Conservation (phyloP, 1,284 basidiomycete species). For the Takashimella koratensis region DNA sequence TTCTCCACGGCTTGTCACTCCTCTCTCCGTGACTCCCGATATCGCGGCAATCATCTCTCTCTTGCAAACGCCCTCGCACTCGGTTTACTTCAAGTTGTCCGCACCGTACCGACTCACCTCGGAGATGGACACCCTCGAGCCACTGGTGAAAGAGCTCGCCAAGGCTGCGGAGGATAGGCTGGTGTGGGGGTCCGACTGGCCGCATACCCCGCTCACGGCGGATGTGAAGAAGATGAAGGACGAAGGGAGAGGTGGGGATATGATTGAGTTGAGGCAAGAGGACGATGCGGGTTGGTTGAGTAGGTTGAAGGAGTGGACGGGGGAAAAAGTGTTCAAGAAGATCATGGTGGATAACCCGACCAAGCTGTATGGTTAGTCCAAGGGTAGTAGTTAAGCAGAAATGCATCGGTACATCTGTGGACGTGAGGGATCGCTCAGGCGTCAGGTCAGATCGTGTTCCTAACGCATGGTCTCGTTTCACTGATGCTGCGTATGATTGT, state of each 20-base stretch:
- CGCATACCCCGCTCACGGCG: slow-evolving; percentile 1
- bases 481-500: too few relatives aligned
- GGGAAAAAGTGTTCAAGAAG: slow-evolving; percentile 3
- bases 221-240: slow-evolving; percentile 2
- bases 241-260: neutral
- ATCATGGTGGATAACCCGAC: slow-evolving; percentile 7
- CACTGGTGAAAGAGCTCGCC: slow-evolving; percentile 2
- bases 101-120: slow-evolving; percentile 9
- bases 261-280: slow-evolving; percentile 1
- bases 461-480: too few relatives aligned
- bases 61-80: neutral
- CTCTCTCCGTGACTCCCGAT: neutral
- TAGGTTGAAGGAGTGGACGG: slow-evolving; percentile 4
- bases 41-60: slow-evolving; percentile 2
- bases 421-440: too few relatives aligned
- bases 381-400: too few relatives aligned
- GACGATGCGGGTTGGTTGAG: slow-evolving; percentile 4
- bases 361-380: slow-evolving; percentile 3
- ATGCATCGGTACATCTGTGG: too few relatives aligned
- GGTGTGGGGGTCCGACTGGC: slow-evolving; percentile 11
- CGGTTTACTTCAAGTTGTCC: slow-evolving; percentile 6
- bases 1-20: neutral
- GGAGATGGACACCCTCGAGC: slow-evolving; percentile 3
- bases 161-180: neutral
- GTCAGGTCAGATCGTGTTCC: too few relatives aligned